phyloP scores from a whole-genome alignment of 2,329 filamentous ascomycete species.

The Colletotrichum sublineola region DNA sequence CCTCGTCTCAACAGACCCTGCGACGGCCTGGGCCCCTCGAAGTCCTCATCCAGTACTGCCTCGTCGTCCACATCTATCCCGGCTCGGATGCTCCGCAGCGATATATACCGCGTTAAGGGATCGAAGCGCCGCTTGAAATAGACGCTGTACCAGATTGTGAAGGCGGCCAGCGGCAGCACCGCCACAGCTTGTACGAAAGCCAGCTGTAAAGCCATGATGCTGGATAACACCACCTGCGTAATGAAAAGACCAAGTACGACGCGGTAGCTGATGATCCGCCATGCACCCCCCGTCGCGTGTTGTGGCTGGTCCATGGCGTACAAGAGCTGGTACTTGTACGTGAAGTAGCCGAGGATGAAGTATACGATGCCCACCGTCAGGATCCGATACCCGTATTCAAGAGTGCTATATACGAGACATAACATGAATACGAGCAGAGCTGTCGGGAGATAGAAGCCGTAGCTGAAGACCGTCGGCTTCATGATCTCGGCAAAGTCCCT shows the following conservation, averaged over 20 bases:
- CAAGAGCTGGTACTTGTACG: conserved; percentile 96
- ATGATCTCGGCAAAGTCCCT: conserved; percentile 88
- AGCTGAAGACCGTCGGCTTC: conserved; percentile 89
- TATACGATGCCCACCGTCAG: conserved; percentile 87
- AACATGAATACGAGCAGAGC: conserved; percentile 94
- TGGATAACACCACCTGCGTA: conserved; percentile 92
- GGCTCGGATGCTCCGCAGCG: conserved; percentile 82
- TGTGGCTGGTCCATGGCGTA: conserved; percentile 99
- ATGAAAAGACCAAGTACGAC: conserved; percentile 87
- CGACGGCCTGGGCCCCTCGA: conserved; percentile 52
- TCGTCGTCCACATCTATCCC: conserved; percentile 59
- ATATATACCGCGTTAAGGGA: conserved; percentile 92
- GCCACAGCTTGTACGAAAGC: conserved; percentile 81
- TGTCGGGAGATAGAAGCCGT: conserved; percentile 95
- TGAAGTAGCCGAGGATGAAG: conserved; percentile 86
- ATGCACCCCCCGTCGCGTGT: conserved; percentile 92
- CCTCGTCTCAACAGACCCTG: conserved; percentile 63
- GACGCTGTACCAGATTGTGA: conserved; percentile 90
- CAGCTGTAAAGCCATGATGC: conserved; percentile 80
- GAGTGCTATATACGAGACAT: conserved; percentile 92
- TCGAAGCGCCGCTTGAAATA: conserved; percentile 86
- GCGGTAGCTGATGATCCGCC: conserved; percentile 96
- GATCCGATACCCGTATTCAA: conserved; percentile 84
- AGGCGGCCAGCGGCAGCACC: conserved; percentile 80
- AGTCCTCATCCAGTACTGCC: conserved; percentile 53